Conservation (phyloP, 2,329 filamentous ascomycete genomes). For the Cladosporium colombiae region DNA sequence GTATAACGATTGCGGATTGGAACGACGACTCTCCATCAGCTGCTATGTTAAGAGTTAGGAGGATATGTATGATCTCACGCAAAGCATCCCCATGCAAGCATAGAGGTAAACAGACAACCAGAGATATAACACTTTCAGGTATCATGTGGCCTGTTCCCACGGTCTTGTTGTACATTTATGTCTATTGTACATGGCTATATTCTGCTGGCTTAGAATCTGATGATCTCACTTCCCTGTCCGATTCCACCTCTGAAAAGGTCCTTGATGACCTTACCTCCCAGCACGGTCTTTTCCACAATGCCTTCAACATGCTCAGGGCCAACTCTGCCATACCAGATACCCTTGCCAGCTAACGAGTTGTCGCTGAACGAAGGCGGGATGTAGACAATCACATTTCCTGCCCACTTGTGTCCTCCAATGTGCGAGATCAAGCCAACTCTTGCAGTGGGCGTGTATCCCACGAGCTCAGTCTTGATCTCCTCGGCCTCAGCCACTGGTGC, state of each 20-base stretch:
- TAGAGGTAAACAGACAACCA: neutral
- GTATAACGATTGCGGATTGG: neutral
- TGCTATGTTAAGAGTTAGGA: neutral
- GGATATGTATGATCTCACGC: neutral
- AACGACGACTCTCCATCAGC: neutral
- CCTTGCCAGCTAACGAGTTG: constrained; percentile 67
- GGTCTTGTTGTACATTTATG: neutral
- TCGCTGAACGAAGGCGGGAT: constrained; percentile 57
- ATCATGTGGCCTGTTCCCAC: neutral
- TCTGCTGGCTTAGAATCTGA: constrained; percentile 29
- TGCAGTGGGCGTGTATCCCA: constrained; percentile 45
- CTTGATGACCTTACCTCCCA: constrained; percentile 65
- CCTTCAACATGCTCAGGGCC: constrained; percentile 75
- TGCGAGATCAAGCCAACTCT: constrained; percentile 73
- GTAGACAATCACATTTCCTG: constrained; percentile 82
- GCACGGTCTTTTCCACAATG: constrained; percentile 69
- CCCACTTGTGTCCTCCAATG: constrained; percentile 82
- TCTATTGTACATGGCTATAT: neutral
- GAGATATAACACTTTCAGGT: neutral
- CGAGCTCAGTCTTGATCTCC: constrained; percentile 38
- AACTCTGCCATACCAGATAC: constrained; percentile 81
- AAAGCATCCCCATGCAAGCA: neutral
- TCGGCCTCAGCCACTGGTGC: constrained; percentile 38
- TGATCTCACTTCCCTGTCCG: constrained; percentile 33
- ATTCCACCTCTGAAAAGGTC: constrained; percentile 75